phyloP scores from a whole-genome alignment of 2,329 filamentous ascomycete genomes.

The Fulvia fulva region DNA sequence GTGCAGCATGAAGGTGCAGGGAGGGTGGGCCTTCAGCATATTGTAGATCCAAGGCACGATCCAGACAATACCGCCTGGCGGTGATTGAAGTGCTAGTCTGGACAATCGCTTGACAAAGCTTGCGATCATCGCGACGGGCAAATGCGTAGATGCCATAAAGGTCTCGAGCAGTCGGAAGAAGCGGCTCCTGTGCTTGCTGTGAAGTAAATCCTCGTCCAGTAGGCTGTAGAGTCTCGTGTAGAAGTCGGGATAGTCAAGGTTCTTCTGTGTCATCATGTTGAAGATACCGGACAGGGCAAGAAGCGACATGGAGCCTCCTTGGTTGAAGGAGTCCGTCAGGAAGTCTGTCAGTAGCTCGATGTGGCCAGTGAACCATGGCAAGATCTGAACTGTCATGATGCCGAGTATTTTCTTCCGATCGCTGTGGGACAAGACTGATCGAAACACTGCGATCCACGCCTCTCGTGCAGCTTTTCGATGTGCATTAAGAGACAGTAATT shows the following conservation, averaged over 20 bases:
- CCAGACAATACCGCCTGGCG: conserved; percentile 82
- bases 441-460: conserved; percentile 78
- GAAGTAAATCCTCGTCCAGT: conserved; percentile 77
- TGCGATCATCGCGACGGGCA: conserved; percentile 84
- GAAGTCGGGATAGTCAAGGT: conserved; percentile 81
- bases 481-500: conserved; percentile 60
- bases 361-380: conserved; percentile 76
- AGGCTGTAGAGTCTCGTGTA: conserved; percentile 92
- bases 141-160: conserved; percentile 85
- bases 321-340: conserved; percentile 86
- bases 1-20: conserved; percentile 95
- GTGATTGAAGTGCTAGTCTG: conserved; percentile 77
- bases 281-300: conserved; percentile 90
- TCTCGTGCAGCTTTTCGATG: conserved; percentile 80
- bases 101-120: conserved; percentile 95
- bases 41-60: conserved; percentile 96
- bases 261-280: conserved; percentile 87
- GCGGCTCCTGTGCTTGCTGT: conserved; percentile 88
- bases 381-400: conserved; percentile 71
- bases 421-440: conserved; percentile 60
- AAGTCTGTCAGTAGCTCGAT: conserved; percentile 94
- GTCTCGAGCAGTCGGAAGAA: conserved; percentile 91
- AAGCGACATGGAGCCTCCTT: conserved; percentile 80
- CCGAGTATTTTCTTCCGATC: conserved; percentile 76
- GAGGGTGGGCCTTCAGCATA: conserved; percentile 80